These are phyloP conservation scores for Saccharomycopsis oosterbeekiorum DNA, from an alignment of 805 yeast species.

Conservation along the genomic window DNA sequence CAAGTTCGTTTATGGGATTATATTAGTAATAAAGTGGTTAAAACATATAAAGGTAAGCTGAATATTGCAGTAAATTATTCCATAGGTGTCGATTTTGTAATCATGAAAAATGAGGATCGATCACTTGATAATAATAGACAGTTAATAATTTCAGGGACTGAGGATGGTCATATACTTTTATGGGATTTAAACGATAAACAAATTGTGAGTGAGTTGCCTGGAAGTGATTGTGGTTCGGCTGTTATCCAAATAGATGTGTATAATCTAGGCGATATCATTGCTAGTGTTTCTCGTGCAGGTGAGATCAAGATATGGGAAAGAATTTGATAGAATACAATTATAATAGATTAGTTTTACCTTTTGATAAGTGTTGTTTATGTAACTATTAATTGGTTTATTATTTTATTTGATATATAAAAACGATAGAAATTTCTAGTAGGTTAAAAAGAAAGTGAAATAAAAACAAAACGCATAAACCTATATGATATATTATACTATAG, in stretches of 20 bases:
- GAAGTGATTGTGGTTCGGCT: slow-evolving; percentile 19
- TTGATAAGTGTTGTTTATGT: too few species aligned
- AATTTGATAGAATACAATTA: neutral
- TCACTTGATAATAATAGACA: slow-evolving; percentile 26
- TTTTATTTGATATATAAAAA: too few species aligned
- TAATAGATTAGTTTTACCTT: too few species aligned
- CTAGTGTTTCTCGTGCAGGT: slow-evolving; percentile 26
- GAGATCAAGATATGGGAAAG: slow-evolving; percentile 6
- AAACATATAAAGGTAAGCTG: slow-evolving; percentile 42
- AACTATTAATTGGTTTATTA: neutral
- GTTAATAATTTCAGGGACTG: slow-evolving; percentile 52
- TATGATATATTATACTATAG: neutral
- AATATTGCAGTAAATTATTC: slow-evolving; percentile 40
- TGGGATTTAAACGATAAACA: slow-evolving; percentile 63
- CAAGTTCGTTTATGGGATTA: slow-evolving; percentile 77
- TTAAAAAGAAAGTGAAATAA: too few species aligned
- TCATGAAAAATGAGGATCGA: slow-evolving; percentile 8
- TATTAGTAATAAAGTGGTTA: slow-evolving; percentile 67
- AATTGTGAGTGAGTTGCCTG: slow-evolving; percentile 24
- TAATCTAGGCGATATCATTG: slow-evolving; percentile 30
- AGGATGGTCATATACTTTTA: slow-evolving; percentile 39
- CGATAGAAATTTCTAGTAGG: neutral
- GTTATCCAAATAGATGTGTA: slow-evolving; percentile 34
- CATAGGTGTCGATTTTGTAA: slow-evolving; percentile 43
- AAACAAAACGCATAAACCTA: too few species aligned